These are phyloP conservation scores for Botrytis hyacinthi DNA, from an alignment of 2,329 filamentous ascomycete species.

Conservation along the genomic window DNA sequence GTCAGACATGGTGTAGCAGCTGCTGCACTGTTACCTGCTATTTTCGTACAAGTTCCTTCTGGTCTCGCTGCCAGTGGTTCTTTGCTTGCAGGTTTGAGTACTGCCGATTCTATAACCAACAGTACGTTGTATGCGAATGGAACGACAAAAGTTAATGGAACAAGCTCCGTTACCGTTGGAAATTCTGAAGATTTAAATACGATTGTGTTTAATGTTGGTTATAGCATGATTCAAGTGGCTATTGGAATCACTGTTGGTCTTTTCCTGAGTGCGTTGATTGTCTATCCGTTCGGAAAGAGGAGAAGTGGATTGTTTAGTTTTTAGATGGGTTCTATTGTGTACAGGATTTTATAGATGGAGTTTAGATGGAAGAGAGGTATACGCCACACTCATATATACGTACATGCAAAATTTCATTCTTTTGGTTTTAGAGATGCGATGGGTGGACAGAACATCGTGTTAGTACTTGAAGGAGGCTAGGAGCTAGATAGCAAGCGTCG, in stretches of 20 bases:
- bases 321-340: constrained; percentile 26
- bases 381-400: not conserved
- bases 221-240: constrained; percentile 44
- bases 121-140: constrained; percentile 34
- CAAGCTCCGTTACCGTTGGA: constrained; percentile 30
- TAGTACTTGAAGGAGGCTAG: not conserved
- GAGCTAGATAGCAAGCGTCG: not conserved
- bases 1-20: constrained; percentile 65
- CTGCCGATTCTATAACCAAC: constrained; percentile 53
- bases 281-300: constrained; percentile 45
- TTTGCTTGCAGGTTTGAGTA: constrained; percentile 55
- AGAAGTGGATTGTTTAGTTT: constrained; percentile 44
- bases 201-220: constrained; percentile 43
- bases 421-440: not conserved
- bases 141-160: constrained; percentile 33
- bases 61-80: constrained; percentile 61
- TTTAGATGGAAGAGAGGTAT: not conserved
- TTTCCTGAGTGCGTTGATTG: constrained; percentile 42
- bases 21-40: constrained; percentile 80
- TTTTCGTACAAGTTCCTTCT: constrained; percentile 69
- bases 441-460: not conserved
- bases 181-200: constrained; percentile 36
- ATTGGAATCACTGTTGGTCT: constrained; percentile 46
- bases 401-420: not conserved
- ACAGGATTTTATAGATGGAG: not conserved